Evolutionary conservation across 148 eudicot species (phyloP).

Genomic region (Spergularia marina): DNA sequence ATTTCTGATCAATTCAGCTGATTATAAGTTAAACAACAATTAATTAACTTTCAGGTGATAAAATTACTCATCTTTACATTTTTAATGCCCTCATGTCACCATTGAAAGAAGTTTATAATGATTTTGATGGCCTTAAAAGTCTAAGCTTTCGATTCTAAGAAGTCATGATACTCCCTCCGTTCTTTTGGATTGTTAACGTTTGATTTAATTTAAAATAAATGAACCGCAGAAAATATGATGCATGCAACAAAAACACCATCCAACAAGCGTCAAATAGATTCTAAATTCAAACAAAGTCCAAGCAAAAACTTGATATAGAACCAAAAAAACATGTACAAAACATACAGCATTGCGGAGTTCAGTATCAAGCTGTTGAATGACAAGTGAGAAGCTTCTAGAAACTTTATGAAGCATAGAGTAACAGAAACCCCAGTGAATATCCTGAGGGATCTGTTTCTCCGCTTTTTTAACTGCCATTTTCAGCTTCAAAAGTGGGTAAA

Average conservation of each 20-base stretch:
- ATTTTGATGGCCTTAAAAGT: no score
- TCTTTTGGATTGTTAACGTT: no score
- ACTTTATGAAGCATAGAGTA: slow-evolving; percentile 91
- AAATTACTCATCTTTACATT: neutral
- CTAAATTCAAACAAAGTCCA: no score
- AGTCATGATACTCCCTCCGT: no score
- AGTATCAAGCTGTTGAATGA: slow-evolving; percentile 80
- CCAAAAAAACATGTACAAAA: neutral
- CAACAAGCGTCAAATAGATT: no score
- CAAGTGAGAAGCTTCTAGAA: slow-evolving; percentile 85
- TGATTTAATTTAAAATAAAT: no score
- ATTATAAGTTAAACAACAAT: neutral
- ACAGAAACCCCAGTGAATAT: slow-evolving; percentile 91
- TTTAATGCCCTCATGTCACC: neutral
- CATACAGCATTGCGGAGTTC: slow-evolving; percentile 89
- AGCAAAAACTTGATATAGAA: no score
- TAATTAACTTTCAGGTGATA: neutral
- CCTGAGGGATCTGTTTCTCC: slow-evolving; percentile 82
- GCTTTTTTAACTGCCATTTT: slow-evolving; percentile 68
- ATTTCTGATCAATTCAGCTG: neutral
- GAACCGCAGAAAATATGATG: no score
- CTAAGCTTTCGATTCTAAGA: no score
- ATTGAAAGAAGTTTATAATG: neutral
- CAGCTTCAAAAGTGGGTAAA: slow-evolving; percentile 79
- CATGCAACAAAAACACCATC: no score